These are phyloP conservation scores for Hemisphaericaspora nanyangensis DNA, from an alignment of 805 yeast species.

Conservation along the genomic window DNA sequence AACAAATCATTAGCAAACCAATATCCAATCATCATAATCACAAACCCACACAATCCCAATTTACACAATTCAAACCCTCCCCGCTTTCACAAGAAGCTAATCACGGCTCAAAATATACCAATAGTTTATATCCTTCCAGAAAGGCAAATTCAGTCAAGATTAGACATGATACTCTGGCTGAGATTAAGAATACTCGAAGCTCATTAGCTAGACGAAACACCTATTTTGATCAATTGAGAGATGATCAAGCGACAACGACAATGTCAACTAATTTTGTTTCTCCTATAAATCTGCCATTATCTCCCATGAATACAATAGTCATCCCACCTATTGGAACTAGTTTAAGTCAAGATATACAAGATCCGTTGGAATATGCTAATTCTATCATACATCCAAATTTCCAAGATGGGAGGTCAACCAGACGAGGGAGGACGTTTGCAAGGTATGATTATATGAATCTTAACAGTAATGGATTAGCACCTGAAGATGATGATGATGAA, in stretches of 20 bases:
- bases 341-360: background rate
- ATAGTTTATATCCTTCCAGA: conserved; percentile 3
- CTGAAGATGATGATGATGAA: conserved; percentile 4
- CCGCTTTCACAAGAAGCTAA: background rate
- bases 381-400: conserved; percentile 8
- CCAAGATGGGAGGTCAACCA: background rate
- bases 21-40: background rate
- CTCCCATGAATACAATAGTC: conserved; percentile 7
- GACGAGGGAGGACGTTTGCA: conserved; percentile 1
- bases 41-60: background rate
- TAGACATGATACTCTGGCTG: conserved; percentile 3
- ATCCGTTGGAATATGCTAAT: conserved; percentile 4
- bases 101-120: background rate
- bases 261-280: background rate
- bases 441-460: conserved; percentile 9
- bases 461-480: conserved; percentile 6
- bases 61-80: background rate
- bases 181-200: background rate
- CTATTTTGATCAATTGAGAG: conserved; percentile 1
- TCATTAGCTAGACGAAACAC: background rate
- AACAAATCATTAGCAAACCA: conserved; percentile 1
- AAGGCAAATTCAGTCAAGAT: conserved; percentile 1
- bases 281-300: background rate
- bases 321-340: conserved; percentile 8
- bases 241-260: background rate